A percentile compares a stretch with the other conserved stretches of the same genome.
These are phyloP conservation scores for Lizonia empirigonia DNA, from an alignment of 2,329 filamentous ascomycete species.

Conservation along the genomic window DNA sequence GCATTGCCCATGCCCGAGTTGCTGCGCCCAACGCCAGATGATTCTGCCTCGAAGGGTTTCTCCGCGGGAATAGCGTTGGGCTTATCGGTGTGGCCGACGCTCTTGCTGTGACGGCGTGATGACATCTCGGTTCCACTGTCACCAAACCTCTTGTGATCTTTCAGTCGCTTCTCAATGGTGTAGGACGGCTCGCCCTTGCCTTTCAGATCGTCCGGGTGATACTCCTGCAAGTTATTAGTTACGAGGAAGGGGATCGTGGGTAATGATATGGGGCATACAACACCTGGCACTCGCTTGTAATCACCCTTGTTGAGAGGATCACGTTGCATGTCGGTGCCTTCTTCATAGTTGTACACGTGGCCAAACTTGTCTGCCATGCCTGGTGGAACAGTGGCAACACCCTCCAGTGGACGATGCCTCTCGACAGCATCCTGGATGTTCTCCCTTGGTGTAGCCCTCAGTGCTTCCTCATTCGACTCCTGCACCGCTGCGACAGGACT, in stretches of 20 bases:
- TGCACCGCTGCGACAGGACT: slow-evolving; percentile 79
- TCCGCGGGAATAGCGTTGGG: slow-evolving; percentile 25
- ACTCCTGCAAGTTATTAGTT: slow-evolving; percentile 52
- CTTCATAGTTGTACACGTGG: slow-evolving; percentile 75
- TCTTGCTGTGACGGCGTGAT: slow-evolving; percentile 47
- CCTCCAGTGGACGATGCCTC: slow-evolving; percentile 79
- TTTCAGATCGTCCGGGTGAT: slow-evolving; percentile 77
- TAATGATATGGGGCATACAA: slow-evolving; percentile 62
- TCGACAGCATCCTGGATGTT: slow-evolving; percentile 75
- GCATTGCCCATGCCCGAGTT: slow-evolving; percentile 46
- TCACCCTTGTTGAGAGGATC: slow-evolving; percentile 71
- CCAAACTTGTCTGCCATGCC: slow-evolving; percentile 73
- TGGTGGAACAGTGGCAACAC: slow-evolving; percentile 76
- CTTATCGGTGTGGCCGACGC: slow-evolving; percentile 43
- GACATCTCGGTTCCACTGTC: slow-evolving; percentile 53
- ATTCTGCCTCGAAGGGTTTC: slow-evolving; percentile 39
- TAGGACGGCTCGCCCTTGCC: slow-evolving; percentile 81
- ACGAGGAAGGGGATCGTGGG: background rate
- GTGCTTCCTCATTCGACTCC: slow-evolving; percentile 73
- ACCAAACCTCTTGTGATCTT: slow-evolving; percentile 59
- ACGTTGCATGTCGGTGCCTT: slow-evolving; percentile 85
- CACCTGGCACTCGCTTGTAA: slow-evolving; percentile 75
- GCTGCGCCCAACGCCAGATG: slow-evolving; percentile 37
- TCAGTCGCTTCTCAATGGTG: slow-evolving; percentile 70
- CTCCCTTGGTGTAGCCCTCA: slow-evolving; percentile 80